Evolutionary conservation across 306 rosid species (phyloP), one percentile per base, ranked within the genome.

Genomic region (Canavalia ensiformis): DNA sequence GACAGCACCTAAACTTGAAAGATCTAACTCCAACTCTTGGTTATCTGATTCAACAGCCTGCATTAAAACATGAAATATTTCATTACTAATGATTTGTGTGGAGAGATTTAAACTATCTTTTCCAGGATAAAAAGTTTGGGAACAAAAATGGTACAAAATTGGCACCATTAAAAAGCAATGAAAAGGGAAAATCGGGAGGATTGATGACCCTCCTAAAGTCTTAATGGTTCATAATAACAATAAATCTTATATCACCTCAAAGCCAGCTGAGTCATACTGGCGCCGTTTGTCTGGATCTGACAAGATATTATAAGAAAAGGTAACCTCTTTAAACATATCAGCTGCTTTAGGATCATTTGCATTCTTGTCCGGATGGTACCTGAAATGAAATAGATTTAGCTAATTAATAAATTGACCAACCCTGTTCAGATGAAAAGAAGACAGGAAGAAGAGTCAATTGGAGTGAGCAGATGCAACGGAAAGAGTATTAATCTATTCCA

Each of bases 281-380:
- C 91, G 92, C 64, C 99, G 88, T 81, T 92, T 96, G 42, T 93
- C 99, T 2, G 99, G 94, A 87, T 96, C 95, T 52, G 95, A 90
- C 88, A 96, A 83, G 66, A 93, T 90, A 75, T 88, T 92, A 54
- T 96, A 92, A 12, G 99, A 96, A 87, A 96, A 92, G 8, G 99
- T 96, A 64, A 84, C 98, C 89, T 96, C 99, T 88, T 90, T 93
- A 84, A 96, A 96, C 90, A 86, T 86, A 83, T 96, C 98, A 69
- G 99, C 96, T 72, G 99, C 98, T 87, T 93, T 76, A 87, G 99
- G 98, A 85, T 96, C 98, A 75, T 96, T 96, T 42, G 97, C 93
- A 89, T 96, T 95, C 91, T 95, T 95, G 88, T 95, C 99, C 18
- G 99, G 99, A 84, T 95, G 99, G 77, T 90, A 95, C 90, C 99